Conservation (phyloP, 2,329 filamentous ascomycete species). For the Didymella sp. region DNA sequence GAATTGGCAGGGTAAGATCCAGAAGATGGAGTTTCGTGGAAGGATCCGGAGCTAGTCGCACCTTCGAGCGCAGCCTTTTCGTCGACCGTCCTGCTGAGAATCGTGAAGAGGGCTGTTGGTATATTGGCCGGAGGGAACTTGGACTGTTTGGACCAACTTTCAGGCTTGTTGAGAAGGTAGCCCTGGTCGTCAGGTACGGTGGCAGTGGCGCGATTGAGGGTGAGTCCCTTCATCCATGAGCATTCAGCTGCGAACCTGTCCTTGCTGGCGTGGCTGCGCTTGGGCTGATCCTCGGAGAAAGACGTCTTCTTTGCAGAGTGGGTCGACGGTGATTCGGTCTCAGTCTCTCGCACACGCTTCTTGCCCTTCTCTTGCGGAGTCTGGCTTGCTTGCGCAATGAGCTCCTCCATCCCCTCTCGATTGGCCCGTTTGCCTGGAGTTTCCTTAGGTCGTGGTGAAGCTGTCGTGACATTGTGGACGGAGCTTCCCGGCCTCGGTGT, state of each 20-base stretch:
- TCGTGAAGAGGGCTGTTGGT: slow-evolving; percentile 44
- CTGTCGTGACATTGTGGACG: neutral
- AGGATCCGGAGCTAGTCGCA: slow-evolving; percentile 15
- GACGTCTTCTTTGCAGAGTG: slow-evolving; percentile 1
- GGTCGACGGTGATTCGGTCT: neutral
- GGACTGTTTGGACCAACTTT: slow-evolving; percentile 46
- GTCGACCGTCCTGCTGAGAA: slow-evolving; percentile 26
- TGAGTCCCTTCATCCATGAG: slow-evolving; percentile 35
- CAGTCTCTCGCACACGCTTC: slow-evolving; percentile 10
- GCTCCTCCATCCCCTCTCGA: neutral
- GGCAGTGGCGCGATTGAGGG: slow-evolving; percentile 29
- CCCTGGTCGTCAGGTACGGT: slow-evolving; percentile 57
- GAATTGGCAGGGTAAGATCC: slow-evolving; percentile 12
- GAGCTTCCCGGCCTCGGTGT: neutral
- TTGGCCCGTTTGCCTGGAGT: neutral
- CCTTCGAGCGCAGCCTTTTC: slow-evolving; percentile 26
- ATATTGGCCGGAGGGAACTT: slow-evolving; percentile 51
- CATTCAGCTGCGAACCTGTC: slow-evolving; percentile 20
- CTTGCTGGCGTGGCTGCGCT: neutral
- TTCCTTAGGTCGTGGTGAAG: neutral
- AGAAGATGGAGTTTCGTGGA: slow-evolving; percentile 26
- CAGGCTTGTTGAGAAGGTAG: slow-evolving; percentile 55
- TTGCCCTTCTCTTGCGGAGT: neutral
- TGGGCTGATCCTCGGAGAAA: neutral
- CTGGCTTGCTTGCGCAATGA: neutral